A percentile compares a stretch with the other conserved stretches of the same genome.
phyloP scores from a whole-genome alignment of 208 protist species.

The Acanthamoeba sp. region DNA sequence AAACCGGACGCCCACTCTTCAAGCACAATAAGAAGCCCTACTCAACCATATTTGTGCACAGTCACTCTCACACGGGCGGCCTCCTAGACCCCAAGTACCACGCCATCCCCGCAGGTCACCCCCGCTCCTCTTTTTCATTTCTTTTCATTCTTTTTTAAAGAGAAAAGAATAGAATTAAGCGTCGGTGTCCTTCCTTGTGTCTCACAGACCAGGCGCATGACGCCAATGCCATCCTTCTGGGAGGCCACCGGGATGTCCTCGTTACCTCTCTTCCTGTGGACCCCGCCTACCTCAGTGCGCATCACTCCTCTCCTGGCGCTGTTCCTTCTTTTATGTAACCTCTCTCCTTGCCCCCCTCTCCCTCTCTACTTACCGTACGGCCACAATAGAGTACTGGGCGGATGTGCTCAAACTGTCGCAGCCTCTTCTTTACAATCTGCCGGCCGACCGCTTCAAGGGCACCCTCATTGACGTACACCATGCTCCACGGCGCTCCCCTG shows the following conservation, averaged over 20 bases:
- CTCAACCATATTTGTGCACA: conserved; percentile 33
- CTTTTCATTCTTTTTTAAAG: not conserved
- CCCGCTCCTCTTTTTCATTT: not conserved
- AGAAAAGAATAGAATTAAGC: no score
- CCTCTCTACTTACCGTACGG: not conserved
- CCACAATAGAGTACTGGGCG: not conserved
- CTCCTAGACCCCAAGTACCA: not conserved
- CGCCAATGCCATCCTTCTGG: conserved; percentile 37
- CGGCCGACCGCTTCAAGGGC: not conserved
- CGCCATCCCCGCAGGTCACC: conserved; percentile 16
- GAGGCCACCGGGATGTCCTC: not conserved
- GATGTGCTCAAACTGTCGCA: conserved; percentile 5
- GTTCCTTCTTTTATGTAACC: no score
- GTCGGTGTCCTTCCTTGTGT: not conserved
- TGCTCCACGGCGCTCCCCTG: no score
- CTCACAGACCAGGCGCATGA: conserved; percentile 43
- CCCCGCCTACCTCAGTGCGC: conserved; percentile 8
- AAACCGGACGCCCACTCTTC: not conserved
- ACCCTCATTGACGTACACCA: not conserved
- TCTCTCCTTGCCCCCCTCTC: no score
- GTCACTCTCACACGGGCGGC: conserved; percentile 33
- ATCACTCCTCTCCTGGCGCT: not conserved
- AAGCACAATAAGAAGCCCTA: conserved; percentile 9
- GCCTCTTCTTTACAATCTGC: not conserved
- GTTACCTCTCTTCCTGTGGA: conserved; percentile 18